Percentiles rank a stretch among this genome's conserved stretches.
Conservation (phyloP, 2,329 filamentous ascomycete genomes). For the Aspergillus vadensis region DNA sequence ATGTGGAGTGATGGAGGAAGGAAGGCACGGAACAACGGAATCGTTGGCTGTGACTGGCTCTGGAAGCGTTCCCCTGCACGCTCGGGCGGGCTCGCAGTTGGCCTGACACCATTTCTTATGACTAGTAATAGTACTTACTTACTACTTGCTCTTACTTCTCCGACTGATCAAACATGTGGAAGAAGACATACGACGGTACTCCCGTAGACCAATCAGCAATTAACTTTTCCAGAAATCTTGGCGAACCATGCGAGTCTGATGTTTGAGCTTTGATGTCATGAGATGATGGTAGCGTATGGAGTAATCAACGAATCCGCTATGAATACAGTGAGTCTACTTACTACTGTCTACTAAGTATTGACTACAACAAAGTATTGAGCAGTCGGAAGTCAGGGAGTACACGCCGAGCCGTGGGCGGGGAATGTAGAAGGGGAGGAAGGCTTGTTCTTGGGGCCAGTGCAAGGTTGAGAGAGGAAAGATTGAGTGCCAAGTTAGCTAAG, state of each 20-base stretch:
- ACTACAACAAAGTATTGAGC: too few species aligned
- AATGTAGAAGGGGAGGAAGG: too few species aligned
- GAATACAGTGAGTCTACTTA: too few species aligned
- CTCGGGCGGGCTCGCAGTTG: not conserved
- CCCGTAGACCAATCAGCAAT: not conserved
- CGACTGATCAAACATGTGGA: too few species aligned
- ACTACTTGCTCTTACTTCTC: not conserved
- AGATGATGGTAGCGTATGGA: not conserved
- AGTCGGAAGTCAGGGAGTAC: too few species aligned
- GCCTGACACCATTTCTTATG: not conserved
- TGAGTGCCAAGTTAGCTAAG: too few species aligned
- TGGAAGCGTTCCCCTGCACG: not conserved
- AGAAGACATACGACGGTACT: too few species aligned
- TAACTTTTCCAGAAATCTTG: conserved; percentile 11
- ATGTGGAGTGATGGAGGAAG: conserved; percentile 3
- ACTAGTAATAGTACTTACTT: not conserved
- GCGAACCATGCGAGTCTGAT: not conserved
- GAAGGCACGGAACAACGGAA: not conserved
- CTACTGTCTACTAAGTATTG: too few species aligned
- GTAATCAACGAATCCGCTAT: too few species aligned
- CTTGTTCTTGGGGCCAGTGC: too few species aligned
- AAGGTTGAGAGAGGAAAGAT: too few species aligned
- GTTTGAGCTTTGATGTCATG: not conserved
- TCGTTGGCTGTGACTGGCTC: not conserved
- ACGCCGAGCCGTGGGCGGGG: too few species aligned